Base-by-base conservation (phyloP, 1,284 basidiomycete species). In the Thelephora terrestris region DNA sequence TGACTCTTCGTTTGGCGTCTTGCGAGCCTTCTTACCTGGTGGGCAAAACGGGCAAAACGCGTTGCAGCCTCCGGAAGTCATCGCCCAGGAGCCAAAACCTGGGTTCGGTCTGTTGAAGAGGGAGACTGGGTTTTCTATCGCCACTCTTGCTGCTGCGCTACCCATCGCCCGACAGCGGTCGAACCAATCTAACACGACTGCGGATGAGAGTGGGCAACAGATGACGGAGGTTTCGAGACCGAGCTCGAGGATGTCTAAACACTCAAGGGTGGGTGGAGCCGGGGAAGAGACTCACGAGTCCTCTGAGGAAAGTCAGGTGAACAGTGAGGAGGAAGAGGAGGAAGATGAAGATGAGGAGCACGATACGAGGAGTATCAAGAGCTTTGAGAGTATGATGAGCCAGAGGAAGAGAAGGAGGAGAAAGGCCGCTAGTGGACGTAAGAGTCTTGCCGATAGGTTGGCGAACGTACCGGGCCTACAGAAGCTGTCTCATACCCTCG, bases 351-450 rank as follows among this genome's bases (percentile, higher is more conserved):
- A 60, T 20, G 66, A 62, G 9, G 74, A 61, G 20, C 67, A 71
- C 46, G 79, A 85, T 60, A 58, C 76, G 42, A 73, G 79, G 64
- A 88, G 85, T 57, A 88, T 90, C 48, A 70, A 75, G 54, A 90
- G 84, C 60, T 90, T 91, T 57, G 85, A 85, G 66, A 88, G 78
- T 55, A 88, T 89, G 85, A 71, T 88, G 73, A 80, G 71, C 58
- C 63, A 66, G 17, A 61, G 64, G 59, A 69, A 59, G 54, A 63
- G 54, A 57, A 63, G 58, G 49, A 52, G 57, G 45, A 58, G 57
- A 51, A 59, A 55, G 50, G 58, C 57, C 48, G 54, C 46, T 45
- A 57, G 51, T 43, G 55, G 54, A 43, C 67, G 79, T 55, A 82
- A 75, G 66, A 88, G 76, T 58, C 63, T 92, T 40, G 76, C 82